Evolutionary conservation across 495 filamentous ascomycete genomes (phyloP).

Genomic region (Trichoderma parareesei): DNA sequence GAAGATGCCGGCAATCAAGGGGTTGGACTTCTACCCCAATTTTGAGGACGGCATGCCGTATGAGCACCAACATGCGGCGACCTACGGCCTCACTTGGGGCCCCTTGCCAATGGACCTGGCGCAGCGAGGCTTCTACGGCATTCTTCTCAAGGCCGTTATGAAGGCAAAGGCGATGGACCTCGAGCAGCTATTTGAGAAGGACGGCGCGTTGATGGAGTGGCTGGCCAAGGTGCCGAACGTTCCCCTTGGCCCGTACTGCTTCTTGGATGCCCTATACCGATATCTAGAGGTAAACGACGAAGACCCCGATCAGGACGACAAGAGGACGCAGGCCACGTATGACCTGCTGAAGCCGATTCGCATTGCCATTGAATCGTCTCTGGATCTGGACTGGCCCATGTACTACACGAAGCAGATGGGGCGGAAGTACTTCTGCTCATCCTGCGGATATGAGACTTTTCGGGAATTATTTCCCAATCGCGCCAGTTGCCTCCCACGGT

Average conservation of each 20-base stretch:
- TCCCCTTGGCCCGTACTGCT: not conserved
- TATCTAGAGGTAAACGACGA: not conserved
- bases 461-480: not conserved
- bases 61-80: not conserved
- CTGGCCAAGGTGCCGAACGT: not conserved
- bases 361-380: not conserved
- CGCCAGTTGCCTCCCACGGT: not conserved
- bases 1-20: not conserved
- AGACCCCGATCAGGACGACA: not conserved
- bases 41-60: not conserved
- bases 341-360: not conserved
- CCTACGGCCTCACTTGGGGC: slow-evolving; percentile 4
- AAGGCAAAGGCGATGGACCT: not conserved
- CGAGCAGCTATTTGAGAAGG: not conserved
- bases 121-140: slow-evolving; percentile 5
- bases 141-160: slow-evolving; percentile 6
- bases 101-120: not conserved
- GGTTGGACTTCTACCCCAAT: slow-evolving; percentile 7
- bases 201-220: not conserved
- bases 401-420: not conserved
- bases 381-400: not conserved
- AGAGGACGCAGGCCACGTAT: not conserved
- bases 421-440: not conserved
- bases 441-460: slow-evolving; percentile 6
- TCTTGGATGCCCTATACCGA: slow-evolving; percentile 10